These are phyloP conservation scores for Curvularia verruculosa DNA, from an alignment of 2,329 filamentous ascomycete species.

Conservation along the genomic window DNA sequence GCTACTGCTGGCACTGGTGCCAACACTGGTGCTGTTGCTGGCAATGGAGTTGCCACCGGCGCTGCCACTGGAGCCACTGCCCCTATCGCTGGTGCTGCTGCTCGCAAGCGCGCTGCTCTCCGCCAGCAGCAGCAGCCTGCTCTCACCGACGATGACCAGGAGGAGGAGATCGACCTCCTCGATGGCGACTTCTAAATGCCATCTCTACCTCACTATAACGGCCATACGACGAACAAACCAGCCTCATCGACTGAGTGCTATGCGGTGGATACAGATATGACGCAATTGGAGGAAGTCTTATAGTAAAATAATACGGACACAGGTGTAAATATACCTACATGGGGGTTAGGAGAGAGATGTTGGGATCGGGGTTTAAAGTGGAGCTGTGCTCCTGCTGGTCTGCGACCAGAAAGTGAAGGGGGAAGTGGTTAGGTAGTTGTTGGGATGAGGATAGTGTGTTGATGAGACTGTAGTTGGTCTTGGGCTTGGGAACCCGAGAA, in stretches of 20 bases:
- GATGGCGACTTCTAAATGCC: conserved; percentile 21
- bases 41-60: conserved; percentile 1
- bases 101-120: conserved; percentile 28
- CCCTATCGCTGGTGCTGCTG: conserved; percentile 15
- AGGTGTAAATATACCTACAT: background rate
- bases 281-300: background rate
- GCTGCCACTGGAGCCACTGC: conserved; percentile 5
- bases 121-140: conserved; percentile 20
- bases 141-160: conserved; percentile 44
- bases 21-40: conserved; percentile 3
- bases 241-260: background rate
- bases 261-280: background rate
- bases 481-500: conserved; percentile 31
- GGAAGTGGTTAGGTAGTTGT: background rate
- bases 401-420: background rate
- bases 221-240: background rate
- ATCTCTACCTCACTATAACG: background rate
- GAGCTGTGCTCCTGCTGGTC: background rate
- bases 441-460: conserved; percentile 3
- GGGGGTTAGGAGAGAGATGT: background rate
- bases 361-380: background rate
- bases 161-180: conserved; percentile 43
- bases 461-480: conserved; percentile 14
- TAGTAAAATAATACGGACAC: background rate
- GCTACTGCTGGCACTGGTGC: conserved; percentile 2